Base-by-base conservation (phyloP, 306 rosid genomes). In the Sphenostylis stenocarpa region DNA sequence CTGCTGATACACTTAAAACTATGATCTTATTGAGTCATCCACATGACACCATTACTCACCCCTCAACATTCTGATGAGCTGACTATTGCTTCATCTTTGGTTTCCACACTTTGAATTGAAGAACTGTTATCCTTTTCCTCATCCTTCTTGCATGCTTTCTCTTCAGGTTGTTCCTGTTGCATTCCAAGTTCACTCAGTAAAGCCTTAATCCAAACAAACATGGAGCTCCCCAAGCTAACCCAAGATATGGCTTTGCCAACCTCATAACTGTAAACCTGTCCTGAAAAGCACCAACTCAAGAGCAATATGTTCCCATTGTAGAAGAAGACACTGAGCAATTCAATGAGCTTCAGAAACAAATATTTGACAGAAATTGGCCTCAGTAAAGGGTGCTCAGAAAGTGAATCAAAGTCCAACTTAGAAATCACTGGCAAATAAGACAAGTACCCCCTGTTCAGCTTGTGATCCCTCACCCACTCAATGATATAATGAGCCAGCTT, bases 171-270 rank as follows among this genome's bases (percentile, higher is more conserved):
- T 63, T 29, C 21, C 5, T 67, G 47, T 21, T 65, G 72, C 62
- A 57, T 77, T 55, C 67, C 52, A 0, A 65, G 24, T 3, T 16
- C 76, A 76, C 61, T 78, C 20, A 85, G 4, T 9, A 77, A 47
- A 75, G 73, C 77, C 84, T 85, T 82, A 51, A 78, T 78, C 86
- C 86, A 82, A 65, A 85, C 86, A 82, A 82, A 77, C 73, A 85
- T 65, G 38, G 85, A 73, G 29, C 84, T 78, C 0, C 88, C 88
- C 81, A 82, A 31, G 33, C 88, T 70, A 57, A 85, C 82, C 86
- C 88, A 82, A 31, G 81, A 74, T 2, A 85, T 78, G 15, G 84
- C 86, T 57, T 75, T 82, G 1, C 82, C 85, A 78, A 82, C 78
- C 28, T 78, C 88, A 56, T 69, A 45, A 64, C 67, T 76, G 16